Conservation (phyloP, 73 alveolate species). For the Uronychia binucleata region DNA sequence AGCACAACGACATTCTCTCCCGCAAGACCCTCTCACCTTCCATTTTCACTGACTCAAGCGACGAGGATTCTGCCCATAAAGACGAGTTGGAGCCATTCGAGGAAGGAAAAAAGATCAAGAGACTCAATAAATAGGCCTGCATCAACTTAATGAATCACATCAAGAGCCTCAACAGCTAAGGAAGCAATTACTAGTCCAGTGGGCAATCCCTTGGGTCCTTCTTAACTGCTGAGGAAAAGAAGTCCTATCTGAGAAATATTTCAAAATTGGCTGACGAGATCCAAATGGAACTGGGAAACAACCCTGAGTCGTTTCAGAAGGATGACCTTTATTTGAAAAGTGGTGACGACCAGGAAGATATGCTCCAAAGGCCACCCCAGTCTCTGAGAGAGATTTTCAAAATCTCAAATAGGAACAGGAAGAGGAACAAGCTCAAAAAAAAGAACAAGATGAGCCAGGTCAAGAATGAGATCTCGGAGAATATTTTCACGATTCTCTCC, state of each 20-base stretch:
- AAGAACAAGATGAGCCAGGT: constrained; percentile 19
- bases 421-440: constrained; percentile 41
- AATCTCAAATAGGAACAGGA: constrained; percentile 47
- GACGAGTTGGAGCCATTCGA: background rate
- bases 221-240: background rate
- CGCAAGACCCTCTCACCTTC: background rate
- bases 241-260: background rate
- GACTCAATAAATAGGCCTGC: background rate
- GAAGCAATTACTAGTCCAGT: background rate
- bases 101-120: background rate
- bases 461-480: background rate
- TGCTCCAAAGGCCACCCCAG: constrained; percentile 23
- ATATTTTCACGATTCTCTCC: background rate
- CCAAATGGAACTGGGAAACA: too few relatives aligned
- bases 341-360: background rate
- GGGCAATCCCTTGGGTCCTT: too few relatives aligned
- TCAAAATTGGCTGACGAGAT: background rate
- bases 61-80: background rate
- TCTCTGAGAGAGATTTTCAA: constrained; percentile 39
- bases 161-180: background rate
- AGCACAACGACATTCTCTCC: background rate
- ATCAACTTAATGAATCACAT: background rate
- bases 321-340: too few relatives aligned
- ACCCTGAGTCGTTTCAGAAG: too few relatives aligned
- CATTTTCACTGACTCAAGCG: background rate